Evolutionary conservation across 2,329 filamentous ascomycete genomes (phyloP).

Genomic region (Colletotrichum navitas): DNA sequence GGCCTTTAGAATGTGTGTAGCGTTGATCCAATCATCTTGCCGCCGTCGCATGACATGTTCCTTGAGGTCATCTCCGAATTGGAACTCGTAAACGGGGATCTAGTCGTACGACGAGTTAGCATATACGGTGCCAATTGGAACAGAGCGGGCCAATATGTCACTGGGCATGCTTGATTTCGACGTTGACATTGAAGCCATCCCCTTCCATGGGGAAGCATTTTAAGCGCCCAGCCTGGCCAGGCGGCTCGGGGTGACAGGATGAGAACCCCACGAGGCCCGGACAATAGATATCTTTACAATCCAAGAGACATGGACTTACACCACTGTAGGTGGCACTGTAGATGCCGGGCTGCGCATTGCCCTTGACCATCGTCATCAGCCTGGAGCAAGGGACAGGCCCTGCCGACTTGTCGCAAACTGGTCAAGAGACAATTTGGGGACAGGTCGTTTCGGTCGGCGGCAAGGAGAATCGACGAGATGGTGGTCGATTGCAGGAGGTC

Average conservation of each 20-base stretch:
- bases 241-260: neutral
- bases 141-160: neutral
- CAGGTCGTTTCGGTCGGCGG: slow-evolving; percentile 3
- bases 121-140: neutral
- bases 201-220: neutral
- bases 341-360: slow-evolving; percentile 60
- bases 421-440: slow-evolving; percentile 24
- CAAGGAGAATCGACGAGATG: neutral
- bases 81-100: slow-evolving; percentile 96
- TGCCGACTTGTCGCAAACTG: slow-evolving; percentile 16
- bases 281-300: neutral
- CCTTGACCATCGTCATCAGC: slow-evolving; percentile 60
- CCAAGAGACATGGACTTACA: slow-evolving; percentile 59
- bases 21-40: slow-evolving; percentile 97
- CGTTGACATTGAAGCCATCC: slow-evolving; percentile 34
- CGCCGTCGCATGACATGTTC: slow-evolving; percentile 96
- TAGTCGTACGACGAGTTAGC: slow-evolving; percentile 53
- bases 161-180: neutral
- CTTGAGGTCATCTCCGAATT: slow-evolving; percentile 81
- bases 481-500: neutral
- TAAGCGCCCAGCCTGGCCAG: slow-evolving; percentile 4
- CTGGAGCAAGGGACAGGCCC: slow-evolving; percentile 39
- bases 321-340: slow-evolving; percentile 79
- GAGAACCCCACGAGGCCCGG: too few relatives aligned
- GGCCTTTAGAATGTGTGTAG: slow-evolving; percentile 98